Conservation (phyloP, 306 rosid species). For the Castanospermum australe region DNA sequence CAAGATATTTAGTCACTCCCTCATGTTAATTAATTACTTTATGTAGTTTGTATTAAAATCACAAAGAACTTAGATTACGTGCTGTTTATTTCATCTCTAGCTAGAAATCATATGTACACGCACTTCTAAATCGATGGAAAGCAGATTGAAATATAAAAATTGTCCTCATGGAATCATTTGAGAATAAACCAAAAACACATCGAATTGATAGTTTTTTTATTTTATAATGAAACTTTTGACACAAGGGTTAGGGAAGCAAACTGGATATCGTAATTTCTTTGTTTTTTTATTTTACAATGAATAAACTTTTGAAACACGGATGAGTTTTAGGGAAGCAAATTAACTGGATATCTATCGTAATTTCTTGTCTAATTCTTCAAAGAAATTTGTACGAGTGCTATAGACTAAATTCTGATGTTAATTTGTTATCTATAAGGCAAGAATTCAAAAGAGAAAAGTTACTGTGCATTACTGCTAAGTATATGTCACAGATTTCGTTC, state of each 20-base stretch:
- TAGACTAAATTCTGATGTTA: no score
- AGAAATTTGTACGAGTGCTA: neutral
- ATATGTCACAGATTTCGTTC: no score
- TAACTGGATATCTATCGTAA: neutral
- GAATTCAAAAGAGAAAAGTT: no score
- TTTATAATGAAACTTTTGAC: no score
- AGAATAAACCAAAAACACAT: neutral
- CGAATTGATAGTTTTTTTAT: neutral
- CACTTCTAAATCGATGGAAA: neutral
- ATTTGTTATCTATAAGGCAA: no score
- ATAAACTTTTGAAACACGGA: no score
- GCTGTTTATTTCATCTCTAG: neutral
- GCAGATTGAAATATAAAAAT: neutral
- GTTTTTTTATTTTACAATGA: no score
- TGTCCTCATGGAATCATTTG: neutral
- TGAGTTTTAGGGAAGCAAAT: neutral
- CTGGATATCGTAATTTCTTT: neutral
- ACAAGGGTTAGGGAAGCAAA: neutral
- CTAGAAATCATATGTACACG: neutral
- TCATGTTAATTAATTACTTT: conserved; percentile 5
- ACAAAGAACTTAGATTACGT: no score
- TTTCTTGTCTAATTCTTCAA: neutral
- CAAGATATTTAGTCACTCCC: conserved; percentile 13
- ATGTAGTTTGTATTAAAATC: neutral
- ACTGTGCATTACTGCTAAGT: no score